phyloP scores from a whole-genome alignment of 2,329 filamentous ascomycete genomes.

The Neofusicoccum parvum region DNA sequence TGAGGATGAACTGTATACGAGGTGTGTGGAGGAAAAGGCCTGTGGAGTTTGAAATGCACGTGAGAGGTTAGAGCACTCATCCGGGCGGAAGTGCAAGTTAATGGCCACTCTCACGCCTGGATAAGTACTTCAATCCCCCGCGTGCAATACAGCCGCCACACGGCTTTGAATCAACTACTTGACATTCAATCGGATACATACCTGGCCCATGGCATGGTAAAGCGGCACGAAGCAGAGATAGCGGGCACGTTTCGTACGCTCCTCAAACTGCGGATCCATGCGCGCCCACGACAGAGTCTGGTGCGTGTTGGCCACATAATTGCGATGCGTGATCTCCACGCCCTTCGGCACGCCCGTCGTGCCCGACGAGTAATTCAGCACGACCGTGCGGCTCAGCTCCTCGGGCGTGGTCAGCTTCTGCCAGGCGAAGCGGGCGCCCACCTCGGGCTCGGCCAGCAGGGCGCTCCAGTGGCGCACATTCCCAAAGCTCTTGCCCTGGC shows the following conservation, averaged over 20 bases:
- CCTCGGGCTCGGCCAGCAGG: conserved; percentile 54
- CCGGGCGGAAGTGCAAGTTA: no score
- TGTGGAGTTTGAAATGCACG: no score
- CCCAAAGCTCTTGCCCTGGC: conserved; percentile 35
- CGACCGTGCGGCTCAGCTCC: conserved; percentile 58
- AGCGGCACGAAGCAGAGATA: conserved; percentile 70
- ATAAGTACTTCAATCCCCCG: no score
- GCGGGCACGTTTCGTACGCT: conserved; percentile 44
- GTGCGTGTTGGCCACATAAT: conserved; percentile 71
- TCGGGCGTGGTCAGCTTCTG: conserved; percentile 54
- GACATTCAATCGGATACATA: no score
- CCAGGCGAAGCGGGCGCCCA: conserved; percentile 66
- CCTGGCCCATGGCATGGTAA: conserved; percentile 53
- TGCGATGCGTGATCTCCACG: conserved; percentile 76
- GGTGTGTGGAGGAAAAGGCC: no score
- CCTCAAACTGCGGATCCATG: conserved; percentile 53
- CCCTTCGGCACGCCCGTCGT: conserved; percentile 85
- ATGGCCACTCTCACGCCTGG: no score
- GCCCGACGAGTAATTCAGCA: conserved; percentile 77
- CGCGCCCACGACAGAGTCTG: conserved; percentile 57
- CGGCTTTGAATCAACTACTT: no score
- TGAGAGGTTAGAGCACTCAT: no score
- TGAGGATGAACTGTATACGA: no score
- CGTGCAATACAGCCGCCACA: no score
- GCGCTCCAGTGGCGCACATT: conserved; percentile 63